Base-by-base conservation (phyloP, 2,329 filamentous ascomycete species). In the Zalaria sp. region DNA sequence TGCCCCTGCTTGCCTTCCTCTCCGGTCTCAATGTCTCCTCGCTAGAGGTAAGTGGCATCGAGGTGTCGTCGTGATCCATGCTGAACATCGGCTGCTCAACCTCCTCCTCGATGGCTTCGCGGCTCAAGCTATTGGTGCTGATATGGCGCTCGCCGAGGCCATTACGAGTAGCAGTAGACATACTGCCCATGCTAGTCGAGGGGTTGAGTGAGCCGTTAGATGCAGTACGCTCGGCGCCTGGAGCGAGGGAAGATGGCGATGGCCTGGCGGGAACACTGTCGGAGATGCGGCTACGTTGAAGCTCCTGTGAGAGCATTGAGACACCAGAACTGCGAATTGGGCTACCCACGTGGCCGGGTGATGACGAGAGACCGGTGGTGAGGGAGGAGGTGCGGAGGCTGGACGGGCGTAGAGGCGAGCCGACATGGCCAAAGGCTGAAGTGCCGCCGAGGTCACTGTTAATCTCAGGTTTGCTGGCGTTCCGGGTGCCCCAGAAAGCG, bases 241-340 rank as follows among this genome's bases (percentile, higher is more conserved):
- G 38, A n/a, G 41, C 42, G 31, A 44, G 27, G n/a, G 27, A 37
- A 25, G 41, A 34, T 18, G 39, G 44, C 32, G 42, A 40, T 8
- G 38, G 31, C 25, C 45, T 46, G 28, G 47, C 47, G 4, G 53
- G 51, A 28, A 55, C 42, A 45, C 59, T 36, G 48, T 58, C 37
- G 45, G 62, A 48, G 39, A 66, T 47, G 43, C 62, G 51, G 39
- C 57, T 52, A 36, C 57, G 35, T 43, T 65, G 47, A 46, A 67
- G 47, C 42, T 64, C 73, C 52, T 77, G 72, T 37, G 72, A 75
- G 42, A 79, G 72, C 66, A 75, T 75, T 40, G 72, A 73, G 66
- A 77, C 75, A 9, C 71, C 71, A 4, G 70, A 63, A 51, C 75
- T 72, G 18, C 72, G 66, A 27, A 69, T 66, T 9, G 75, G 72